phyloP scores from a whole-genome alignment of 495 filamentous ascomycete species.

The Penicillium coprophilum region DNA sequence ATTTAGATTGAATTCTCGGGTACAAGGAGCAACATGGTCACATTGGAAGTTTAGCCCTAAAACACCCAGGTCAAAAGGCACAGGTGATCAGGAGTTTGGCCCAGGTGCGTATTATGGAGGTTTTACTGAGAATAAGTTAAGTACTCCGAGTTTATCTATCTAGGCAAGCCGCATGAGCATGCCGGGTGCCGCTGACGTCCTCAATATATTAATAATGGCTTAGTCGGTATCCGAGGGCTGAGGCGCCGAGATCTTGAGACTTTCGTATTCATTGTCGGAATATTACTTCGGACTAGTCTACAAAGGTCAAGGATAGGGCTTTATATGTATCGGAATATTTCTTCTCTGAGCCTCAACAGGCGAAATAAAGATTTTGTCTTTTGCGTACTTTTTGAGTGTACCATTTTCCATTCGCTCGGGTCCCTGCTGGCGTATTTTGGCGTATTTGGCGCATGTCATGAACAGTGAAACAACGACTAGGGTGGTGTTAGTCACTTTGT shows the following conservation, averaged over 20 bases:
- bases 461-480: not conserved
- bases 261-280: not conserved
- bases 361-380: not conserved
- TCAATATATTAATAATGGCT: not conserved
- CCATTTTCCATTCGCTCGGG: slow-evolving; percentile 1
- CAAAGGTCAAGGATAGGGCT: no score
- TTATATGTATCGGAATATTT: not conserved
- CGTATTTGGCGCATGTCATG: slow-evolving; percentile 11
- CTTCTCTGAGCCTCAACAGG: not conserved
- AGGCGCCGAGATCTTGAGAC: not conserved
- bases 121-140: not conserved
- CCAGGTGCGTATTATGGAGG: not conserved
- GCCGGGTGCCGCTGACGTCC: not conserved
- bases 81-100: not conserved
- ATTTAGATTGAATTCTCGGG: not conserved
- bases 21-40: not conserved
- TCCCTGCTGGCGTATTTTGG: not conserved
- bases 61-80: not conserved
- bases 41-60: no score
- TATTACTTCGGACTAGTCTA: not conserved
- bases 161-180: not conserved
- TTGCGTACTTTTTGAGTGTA: not conserved
- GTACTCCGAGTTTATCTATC: not conserved
- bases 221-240: not conserved
- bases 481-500: not conserved